Evolutionary conservation across 768 basidiomycete genomes (phyloP).

Genomic region (Pleurotus pulmonarius): DNA sequence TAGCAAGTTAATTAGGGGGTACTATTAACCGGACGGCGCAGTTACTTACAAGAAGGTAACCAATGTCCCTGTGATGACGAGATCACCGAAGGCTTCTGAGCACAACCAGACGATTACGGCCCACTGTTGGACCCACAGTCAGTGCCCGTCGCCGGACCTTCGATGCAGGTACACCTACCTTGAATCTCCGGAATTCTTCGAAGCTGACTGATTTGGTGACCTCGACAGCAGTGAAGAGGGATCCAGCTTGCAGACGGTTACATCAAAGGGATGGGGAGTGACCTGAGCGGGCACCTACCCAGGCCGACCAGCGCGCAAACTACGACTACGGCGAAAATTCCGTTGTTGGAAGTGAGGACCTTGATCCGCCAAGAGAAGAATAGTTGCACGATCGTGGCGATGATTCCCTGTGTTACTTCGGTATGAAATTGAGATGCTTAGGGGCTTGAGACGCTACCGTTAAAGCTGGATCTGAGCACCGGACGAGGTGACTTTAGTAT

Average conservation of each 20-base stretch:
- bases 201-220: conserved; percentile 19
- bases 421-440: not conserved
- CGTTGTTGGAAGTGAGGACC: conserved; percentile 6
- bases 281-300: not conserved
- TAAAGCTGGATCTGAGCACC: conserved; percentile 34
- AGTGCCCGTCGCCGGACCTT: too few relatives aligned
- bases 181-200: conserved; percentile 23
- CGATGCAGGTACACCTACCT: conserved; percentile 10
- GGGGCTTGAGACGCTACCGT: conserved; percentile 26
- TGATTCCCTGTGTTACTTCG: not conserved
- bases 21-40: too few relatives aligned
- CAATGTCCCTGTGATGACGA: conserved; percentile 37
- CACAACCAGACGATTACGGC: conserved; percentile 35
- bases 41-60: conserved; percentile 37
- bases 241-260: conserved; percentile 17
- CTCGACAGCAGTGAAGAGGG: conserved; percentile 23
- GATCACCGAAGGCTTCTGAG: conserved; percentile 34
- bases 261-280: not conserved
- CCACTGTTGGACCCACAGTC: not conserved
- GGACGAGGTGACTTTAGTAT: not conserved
- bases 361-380: conserved; percentile 9
- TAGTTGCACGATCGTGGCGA: conserved; percentile 1
- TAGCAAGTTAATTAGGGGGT: too few relatives aligned
- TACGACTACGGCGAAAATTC: not conserved
- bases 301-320: not conserved